phyloP scores from a whole-genome alignment of 495 filamentous ascomycete genomes.

The Tuber umbilicatum region DNA sequence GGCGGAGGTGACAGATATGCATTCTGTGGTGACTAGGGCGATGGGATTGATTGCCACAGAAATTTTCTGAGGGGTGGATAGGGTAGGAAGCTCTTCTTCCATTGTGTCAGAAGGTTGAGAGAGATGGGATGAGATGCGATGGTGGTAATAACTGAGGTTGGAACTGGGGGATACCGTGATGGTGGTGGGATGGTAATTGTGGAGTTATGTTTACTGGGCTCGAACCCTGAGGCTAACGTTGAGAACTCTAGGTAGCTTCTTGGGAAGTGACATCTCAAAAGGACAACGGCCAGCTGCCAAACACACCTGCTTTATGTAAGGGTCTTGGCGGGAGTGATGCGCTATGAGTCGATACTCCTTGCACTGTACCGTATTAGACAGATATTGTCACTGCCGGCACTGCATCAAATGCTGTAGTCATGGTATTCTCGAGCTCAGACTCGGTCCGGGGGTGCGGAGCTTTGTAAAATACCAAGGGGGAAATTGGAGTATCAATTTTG shows the following conservation, averaged over 20 bases:
- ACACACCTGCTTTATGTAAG: not conserved
- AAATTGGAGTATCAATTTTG: not conserved
- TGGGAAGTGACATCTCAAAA: not conserved
- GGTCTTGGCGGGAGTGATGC: constrained; percentile 3
- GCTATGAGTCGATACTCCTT: not conserved
- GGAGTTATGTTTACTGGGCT: not conserved
- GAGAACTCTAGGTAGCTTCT: not conserved
- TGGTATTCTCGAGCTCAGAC: not conserved
- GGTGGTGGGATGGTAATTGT: not conserved
- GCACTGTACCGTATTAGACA: too few species aligned
- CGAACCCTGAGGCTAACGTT: not conserved
- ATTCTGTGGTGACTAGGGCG: constrained; percentile 95
- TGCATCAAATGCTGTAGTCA: not conserved
- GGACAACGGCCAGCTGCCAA: not conserved
- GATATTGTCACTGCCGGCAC: not conserved
- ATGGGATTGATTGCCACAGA: constrained; percentile 88
- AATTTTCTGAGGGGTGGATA: constrained; percentile 27
- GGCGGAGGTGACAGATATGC: constrained; percentile 93
- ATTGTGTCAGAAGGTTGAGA: constrained; percentile 10
- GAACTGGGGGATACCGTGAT: not conserved
- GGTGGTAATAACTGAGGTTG: constrained; percentile 1
- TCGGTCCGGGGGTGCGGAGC: not conserved
- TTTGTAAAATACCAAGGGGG: not conserved
- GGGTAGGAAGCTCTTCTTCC: constrained; percentile 20
- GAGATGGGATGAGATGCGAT: constrained; percentile 13